Evolutionary conservation across 371 early-diverging fungal genomes (phyloP).

Genomic region (Mucor irregularis): DNA sequence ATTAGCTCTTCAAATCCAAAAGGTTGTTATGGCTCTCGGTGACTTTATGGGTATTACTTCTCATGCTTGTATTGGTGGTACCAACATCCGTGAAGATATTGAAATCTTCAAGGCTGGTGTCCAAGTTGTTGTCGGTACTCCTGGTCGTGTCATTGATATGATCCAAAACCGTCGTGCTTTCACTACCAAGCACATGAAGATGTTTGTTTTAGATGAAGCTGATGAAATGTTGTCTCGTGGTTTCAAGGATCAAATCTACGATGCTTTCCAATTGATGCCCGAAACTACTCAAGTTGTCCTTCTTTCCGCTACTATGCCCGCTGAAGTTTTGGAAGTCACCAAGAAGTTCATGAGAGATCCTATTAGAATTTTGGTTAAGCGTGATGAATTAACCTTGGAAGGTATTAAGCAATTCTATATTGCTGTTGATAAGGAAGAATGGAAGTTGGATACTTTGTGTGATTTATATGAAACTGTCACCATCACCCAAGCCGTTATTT

Average conservation of each 20-base stretch:
- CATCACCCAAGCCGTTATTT: slow-evolving; percentile 95
- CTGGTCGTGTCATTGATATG: slow-evolving; percentile 95
- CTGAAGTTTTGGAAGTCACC: slow-evolving; percentile 90
- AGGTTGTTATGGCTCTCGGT: slow-evolving; percentile 82
- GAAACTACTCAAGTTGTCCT: slow-evolving; percentile 86
- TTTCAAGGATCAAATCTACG: slow-evolving; percentile 95
- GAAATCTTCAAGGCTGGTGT: slow-evolving; percentile 63
- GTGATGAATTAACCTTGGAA: slow-evolving; percentile 95
- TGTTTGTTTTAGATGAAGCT: slow-evolving; percentile 97
- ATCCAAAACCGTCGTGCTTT: slow-evolving; percentile 80
- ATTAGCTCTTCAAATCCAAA: slow-evolving; percentile 89
- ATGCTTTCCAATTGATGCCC: slow-evolving; percentile 87
- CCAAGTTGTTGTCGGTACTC: slow-evolving; percentile 92
- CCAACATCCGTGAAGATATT: slow-evolving; percentile 82
- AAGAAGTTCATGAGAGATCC: slow-evolving; percentile 93
- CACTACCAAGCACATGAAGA: slow-evolving; percentile 76
- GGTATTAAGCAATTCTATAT: slow-evolving; percentile 95
- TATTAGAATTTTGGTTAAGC: slow-evolving; percentile 92
- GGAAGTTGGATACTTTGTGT: slow-evolving; percentile 89
- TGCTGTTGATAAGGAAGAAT: slow-evolving; percentile 88
- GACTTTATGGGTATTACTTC: slow-evolving; percentile 81
- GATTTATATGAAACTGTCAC: slow-evolving; percentile 92
- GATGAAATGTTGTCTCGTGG: slow-evolving; percentile 96
- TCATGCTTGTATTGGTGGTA: slow-evolving; percentile 92
- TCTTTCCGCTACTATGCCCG: slow-evolving; percentile 91